Percentiles rank a stretch among this genome's conserved stretches.
Conservation (phyloP, 352 stramenopile species). For the Globisporangium uncinulatum region DNA sequence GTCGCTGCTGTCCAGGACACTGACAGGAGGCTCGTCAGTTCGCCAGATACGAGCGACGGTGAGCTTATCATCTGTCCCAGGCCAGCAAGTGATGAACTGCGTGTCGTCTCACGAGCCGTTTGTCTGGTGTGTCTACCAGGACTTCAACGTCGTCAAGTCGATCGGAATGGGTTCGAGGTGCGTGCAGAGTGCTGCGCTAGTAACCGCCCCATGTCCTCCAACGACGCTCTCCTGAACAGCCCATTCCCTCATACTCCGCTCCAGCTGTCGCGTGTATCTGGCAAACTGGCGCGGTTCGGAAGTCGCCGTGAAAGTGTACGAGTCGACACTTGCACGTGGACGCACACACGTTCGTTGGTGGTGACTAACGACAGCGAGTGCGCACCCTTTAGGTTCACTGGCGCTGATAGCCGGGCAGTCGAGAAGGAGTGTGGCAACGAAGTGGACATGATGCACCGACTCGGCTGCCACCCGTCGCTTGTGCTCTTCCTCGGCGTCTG, state of each 20-base stretch:
- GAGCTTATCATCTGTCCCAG: background rate
- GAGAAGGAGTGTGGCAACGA: slow-evolving; percentile 77
- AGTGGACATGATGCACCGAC: slow-evolving; percentile 57
- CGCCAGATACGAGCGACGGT: slow-evolving; percentile 26
- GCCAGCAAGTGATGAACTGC: no score
- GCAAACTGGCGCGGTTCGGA: slow-evolving; percentile 69
- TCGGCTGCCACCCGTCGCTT: slow-evolving; percentile 63
- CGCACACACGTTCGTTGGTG: no score
- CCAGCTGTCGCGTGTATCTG: slow-evolving; percentile 72
- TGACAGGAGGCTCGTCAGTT: slow-evolving; percentile 18
- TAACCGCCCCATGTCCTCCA: background rate
- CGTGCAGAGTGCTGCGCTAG: background rate
- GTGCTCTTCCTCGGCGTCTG: slow-evolving; percentile 69
- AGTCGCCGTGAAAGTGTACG: slow-evolving; percentile 72
- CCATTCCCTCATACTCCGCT: background rate
- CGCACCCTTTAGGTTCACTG: slow-evolving; percentile 37
- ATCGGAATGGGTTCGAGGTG: slow-evolving; percentile 70
- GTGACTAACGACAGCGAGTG: background rate
- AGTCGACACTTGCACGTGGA: background rate
- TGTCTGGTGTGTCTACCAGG: slow-evolving; percentile 8
- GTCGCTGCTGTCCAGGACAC: slow-evolving; percentile 8
- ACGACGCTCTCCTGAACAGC: background rate
- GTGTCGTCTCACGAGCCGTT: background rate
- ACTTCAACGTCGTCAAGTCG: slow-evolving; percentile 40
- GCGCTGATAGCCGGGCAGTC: slow-evolving; percentile 29